phyloP scores from a whole-genome alignment of 805 yeast genomes.

The Suhomyces prunicola region DNA sequence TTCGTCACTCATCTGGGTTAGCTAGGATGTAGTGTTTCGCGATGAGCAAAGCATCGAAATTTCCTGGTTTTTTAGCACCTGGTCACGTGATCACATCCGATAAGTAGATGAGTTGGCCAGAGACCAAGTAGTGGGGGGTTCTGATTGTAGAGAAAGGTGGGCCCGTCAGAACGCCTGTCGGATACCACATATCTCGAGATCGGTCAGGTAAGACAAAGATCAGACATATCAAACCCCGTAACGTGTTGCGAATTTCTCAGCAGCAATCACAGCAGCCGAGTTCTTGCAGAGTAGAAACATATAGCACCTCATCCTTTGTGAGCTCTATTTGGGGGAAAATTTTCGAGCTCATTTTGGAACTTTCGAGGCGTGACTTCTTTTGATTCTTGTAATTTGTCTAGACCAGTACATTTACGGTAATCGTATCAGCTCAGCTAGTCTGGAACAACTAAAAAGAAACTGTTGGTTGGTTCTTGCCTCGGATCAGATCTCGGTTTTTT shows the following conservation, averaged over 20 bases:
- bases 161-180: too few species aligned
- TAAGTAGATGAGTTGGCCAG: too few species aligned
- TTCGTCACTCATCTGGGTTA: slow-evolving; percentile 14
- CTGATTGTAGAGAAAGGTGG: too few species aligned
- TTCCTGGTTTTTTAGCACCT: neutral
- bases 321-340: too few species aligned
- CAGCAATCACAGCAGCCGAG: too few species aligned
- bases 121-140: too few species aligned
- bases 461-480: neutral
- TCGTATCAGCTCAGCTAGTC: neutral
- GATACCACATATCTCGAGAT: too few species aligned
- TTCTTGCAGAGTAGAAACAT: too few species aligned
- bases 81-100: neutral
- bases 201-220: too few species aligned
- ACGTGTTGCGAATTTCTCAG: too few species aligned
- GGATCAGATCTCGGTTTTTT: neutral
- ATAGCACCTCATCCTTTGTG: too few species aligned
- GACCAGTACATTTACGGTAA: neutral
- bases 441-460: neutral
- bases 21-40: neutral
- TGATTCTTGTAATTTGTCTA: neutral
- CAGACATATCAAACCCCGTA: too few species aligned
- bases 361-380: neutral
- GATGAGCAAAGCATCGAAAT: neutral
- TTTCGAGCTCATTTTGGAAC: neutral